A percentile compares a stretch with the other conserved stretches of the same genome.
These are phyloP conservation scores for baker's yeast (Saccharomyces cerevisiae) DNA, from an alignment of 805 yeast species.

Conservation along the genomic window DNA sequence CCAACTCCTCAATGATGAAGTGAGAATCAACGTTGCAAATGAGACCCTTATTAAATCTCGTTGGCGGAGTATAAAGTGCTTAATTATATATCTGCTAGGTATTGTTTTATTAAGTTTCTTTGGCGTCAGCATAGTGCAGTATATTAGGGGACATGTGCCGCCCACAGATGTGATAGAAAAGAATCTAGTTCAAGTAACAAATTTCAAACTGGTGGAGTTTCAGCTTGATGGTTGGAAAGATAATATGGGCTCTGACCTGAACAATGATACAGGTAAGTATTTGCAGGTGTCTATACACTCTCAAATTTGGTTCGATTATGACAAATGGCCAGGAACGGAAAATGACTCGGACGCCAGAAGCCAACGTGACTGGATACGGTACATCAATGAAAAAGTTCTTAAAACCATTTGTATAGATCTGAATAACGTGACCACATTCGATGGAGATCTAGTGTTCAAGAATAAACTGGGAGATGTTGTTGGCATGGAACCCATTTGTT, in stretches of 20 bases:
- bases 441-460: conserved; percentile 8
- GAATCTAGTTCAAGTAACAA: conserved; percentile 14
- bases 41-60: neutral
- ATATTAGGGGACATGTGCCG: conserved; percentile 5
- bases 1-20: neutral
- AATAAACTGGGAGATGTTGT: conserved; percentile 12
- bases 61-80: neutral
- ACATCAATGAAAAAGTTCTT: conserved; percentile 14
- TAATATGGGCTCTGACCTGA: conserved; percentile 5
- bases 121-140: neutral
- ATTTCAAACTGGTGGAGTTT: conserved; percentile 14
- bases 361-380: conserved; percentile 9
- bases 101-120: neutral
- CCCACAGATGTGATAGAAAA: conserved; percentile 13
- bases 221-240: conserved; percentile 26
- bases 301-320: conserved; percentile 16
- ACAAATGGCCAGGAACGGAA: conserved; percentile 8
- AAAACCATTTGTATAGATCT: conserved; percentile 18
- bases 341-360: conserved; percentile 1
- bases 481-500: conserved; percentile 18
- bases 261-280: conserved; percentile 17
- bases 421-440: conserved; percentile 22
- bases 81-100: neutral
- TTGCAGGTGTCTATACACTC: conserved; percentile 13
- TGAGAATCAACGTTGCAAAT: neutral